Evolutionary conservation across 2,329 filamentous ascomycete genomes (phyloP).

Genomic region (Fusarium buxicola): DNA sequence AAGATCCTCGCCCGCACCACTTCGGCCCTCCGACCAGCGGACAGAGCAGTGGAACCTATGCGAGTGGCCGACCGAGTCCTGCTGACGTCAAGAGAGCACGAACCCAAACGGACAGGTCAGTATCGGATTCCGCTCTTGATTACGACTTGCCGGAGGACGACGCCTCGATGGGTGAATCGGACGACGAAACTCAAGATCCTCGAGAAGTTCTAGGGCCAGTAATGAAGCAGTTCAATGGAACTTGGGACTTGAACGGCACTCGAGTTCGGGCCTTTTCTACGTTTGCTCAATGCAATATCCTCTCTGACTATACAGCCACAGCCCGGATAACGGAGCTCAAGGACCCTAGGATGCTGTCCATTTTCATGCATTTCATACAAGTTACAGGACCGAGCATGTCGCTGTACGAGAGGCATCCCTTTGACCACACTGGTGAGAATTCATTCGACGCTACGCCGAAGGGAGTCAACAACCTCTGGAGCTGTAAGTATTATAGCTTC

Average conservation of each 20-base stretch:
- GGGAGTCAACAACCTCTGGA: constrained; percentile 74
- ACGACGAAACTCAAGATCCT: constrained; percentile 64
- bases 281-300: constrained; percentile 60
- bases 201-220: constrained; percentile 49
- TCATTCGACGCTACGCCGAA: constrained; percentile 71
- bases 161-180: constrained; percentile 70
- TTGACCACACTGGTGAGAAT: constrained; percentile 70
- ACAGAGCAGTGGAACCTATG: constrained; percentile 19
- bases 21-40: constrained; percentile 20
- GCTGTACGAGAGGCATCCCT: constrained; percentile 84
- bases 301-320: constrained; percentile 75
- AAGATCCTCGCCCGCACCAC: constrained; percentile 32
- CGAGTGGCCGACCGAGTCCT: constrained; percentile 14
- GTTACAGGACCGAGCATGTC: constrained; percentile 89
- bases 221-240: constrained; percentile 52
- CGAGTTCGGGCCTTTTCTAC: constrained; percentile 62
- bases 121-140: constrained; percentile 40
- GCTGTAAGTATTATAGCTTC: constrained; percentile 58
- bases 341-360: constrained; percentile 80
- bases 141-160: constrained; percentile 63
- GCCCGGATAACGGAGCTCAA: constrained; percentile 78
- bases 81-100: constrained; percentile 18
- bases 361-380: constrained; percentile 93
- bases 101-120: constrained; percentile 8
- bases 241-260: constrained; percentile 51